These are phyloP conservation scores for Annulohypoxylon bovei DNA, from an alignment of 495 filamentous ascomycete genomes.

Conservation along the genomic window DNA sequence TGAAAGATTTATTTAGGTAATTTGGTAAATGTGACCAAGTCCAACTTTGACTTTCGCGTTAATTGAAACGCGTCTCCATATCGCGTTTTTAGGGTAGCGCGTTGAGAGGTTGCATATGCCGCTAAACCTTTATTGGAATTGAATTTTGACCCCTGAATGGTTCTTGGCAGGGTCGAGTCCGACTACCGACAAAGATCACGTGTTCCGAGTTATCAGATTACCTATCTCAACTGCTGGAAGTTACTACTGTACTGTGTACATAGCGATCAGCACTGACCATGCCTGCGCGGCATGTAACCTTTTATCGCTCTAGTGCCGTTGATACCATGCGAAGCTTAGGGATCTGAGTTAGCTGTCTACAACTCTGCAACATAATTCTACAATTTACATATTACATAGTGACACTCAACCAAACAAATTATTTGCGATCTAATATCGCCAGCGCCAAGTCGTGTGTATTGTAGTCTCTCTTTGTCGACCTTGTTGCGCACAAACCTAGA, in stretches of 20 bases:
- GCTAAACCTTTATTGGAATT: constrained; percentile 15
- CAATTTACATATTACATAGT: background rate
- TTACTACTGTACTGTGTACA: no score
- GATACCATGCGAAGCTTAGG: background rate
- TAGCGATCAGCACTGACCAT: constrained; percentile 2
- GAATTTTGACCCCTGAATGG: constrained; percentile 15
- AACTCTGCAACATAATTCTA: constrained; percentile 12
- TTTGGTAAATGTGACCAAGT: background rate
- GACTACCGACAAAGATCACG: constrained; percentile 17
- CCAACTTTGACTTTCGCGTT: constrained; percentile 25
- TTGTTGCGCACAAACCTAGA: background rate
- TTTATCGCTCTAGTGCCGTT: constrained; percentile 17
- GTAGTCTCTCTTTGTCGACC: background rate
- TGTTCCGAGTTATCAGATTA: constrained; percentile 13
- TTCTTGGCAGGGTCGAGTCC: background rate
- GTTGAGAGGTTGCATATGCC: constrained; percentile 46
- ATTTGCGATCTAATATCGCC: background rate
- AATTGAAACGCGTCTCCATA: constrained; percentile 35
- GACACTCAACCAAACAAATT: background rate
- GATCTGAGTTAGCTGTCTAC: constrained; percentile 23
- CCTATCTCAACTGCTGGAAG: no score
- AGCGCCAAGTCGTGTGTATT: background rate
- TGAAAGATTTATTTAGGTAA: constrained; percentile 29
- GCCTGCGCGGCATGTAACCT: constrained; percentile 33
- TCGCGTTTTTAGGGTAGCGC: constrained; percentile 38